Base-by-base conservation (phyloP, 192 early-diverging fungal genomes). In the Dissophora ornata region DNA sequence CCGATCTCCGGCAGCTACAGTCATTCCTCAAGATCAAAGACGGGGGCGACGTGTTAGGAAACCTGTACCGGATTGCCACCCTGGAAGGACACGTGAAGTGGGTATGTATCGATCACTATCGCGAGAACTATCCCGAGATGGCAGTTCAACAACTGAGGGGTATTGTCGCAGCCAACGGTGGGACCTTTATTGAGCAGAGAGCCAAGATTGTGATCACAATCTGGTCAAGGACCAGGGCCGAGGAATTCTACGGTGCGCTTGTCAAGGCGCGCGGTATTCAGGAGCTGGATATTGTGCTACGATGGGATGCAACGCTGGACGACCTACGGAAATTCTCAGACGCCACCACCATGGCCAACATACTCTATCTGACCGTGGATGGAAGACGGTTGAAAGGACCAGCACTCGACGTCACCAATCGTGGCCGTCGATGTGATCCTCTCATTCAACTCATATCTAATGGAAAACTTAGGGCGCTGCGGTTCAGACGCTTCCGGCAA, bases 81-180 rank as follows among this genome's bases (percentile, higher is more conserved):
- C 12, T n/a, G 13, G 34, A 22, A 34, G 54, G 54, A 40, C 36
- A 56, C 24, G 34, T 40, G 34, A 56, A 40, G 24, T 56, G 54
- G 54, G 54, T 56, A 13, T 56, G 54, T 34, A 56, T 56, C 34
- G 54, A 56, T 22, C 54, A 56, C 36, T 56, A 56, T 34, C 54
- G 54, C 19, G 13, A 19, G 33, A 56, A 56, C 34, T 56, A 56
- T 15, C 54, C 18, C 8, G 38, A 56, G 18, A 12, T 16, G 10
- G 44, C 44, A n/a, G n/a, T n/a, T 6, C 44, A 45, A 4, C 44
- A 45, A 45, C 44, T 45, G 10, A 10, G 44, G 18, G 44, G 18
- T 10, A 5, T 45, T 4, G 10, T 45, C 12, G 44, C 4, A 10
- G n/a, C 18, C 10, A 45, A 45, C 44, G 36, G 36, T 38, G 4